Evolutionary conservation across 202 grass and related monocot species (phyloP), one percentile per base, ranked within the genome.

Genomic region (Cymbopogon flexuosus): DNA sequence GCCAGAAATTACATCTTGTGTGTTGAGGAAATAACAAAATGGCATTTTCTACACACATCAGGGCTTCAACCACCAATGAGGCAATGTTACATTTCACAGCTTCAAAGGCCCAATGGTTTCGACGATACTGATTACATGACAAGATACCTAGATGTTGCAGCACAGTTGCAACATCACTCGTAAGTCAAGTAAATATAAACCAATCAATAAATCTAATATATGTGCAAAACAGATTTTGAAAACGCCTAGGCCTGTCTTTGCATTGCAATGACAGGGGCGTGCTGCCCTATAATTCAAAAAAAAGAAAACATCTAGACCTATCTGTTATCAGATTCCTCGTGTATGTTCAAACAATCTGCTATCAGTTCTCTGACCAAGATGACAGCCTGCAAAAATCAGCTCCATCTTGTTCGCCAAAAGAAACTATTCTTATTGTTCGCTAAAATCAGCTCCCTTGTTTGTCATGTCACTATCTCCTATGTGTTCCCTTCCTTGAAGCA

Each of bases 331-430:
- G 41, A 49, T 71, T 49, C 13, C 42, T 45, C 0, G 7, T 49
- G 68, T 31, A 2, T 70, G 3, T 41, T 46, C 67, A 46, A 41
- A 45, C 22, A 4, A 66, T 54, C 76, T 66, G 35, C 41, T 43
- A 47, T 72, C 12, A 70, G 33, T 34, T 75, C 33, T 41, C 76
- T 52, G 52, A 62, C 31, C 8, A 70, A 85, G 85, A 88, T 75
- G 87, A 60, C 65, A 77, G 79, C 22, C 82, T 70, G 77, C 65
- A 87, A 85, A 94, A 81, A 18, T 47, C 79, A 29, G 81, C 77
- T 81, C 81, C 82, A 73, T 40, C 85, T 84, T 89, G 84, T 76
- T 91, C 87, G 58, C 77, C 68, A 78, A 47, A 37, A 37, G 36
- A 37, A 37, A 37, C 6, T 37, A 37, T 5, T 37, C 35, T 27